phyloP scores from a whole-genome alignment of 108 stramenopile species.

The Cyclotella cryptica region DNA sequence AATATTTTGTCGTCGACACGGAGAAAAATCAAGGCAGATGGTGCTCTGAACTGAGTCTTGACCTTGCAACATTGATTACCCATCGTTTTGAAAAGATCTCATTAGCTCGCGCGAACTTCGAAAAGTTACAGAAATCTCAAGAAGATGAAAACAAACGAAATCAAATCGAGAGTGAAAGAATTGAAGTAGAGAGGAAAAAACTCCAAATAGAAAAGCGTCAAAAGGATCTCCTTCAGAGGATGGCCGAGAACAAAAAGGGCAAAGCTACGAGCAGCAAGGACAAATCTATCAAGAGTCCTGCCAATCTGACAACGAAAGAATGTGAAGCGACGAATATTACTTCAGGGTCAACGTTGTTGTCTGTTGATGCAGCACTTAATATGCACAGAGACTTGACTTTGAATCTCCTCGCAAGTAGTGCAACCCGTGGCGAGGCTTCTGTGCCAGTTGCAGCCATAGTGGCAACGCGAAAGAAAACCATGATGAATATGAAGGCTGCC shows the following conservation, averaged over 20 bases:
- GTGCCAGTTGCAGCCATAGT: slow-evolving; percentile 14
- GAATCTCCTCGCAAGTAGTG: slow-evolving; percentile 26
- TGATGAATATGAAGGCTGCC: neutral
- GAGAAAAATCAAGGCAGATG: slow-evolving; percentile 59
- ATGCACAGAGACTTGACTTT: slow-evolving; percentile 27
- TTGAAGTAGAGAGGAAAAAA: too few species aligned
- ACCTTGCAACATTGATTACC: slow-evolving; percentile 54
- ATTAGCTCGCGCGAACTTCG: slow-evolving; percentile 1
- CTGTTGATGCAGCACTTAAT: neutral
- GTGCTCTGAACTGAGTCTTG: slow-evolving; percentile 57
- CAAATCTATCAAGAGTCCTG: neutral
- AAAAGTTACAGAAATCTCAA: neutral
- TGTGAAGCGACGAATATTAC: neutral
- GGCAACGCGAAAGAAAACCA: neutral
- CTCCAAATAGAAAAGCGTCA: too few species aligned
- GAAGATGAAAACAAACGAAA: neutral
- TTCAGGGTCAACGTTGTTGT: neutral
- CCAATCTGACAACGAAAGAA: neutral
- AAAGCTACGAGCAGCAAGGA: too few species aligned
- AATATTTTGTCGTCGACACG: slow-evolving; percentile 66
- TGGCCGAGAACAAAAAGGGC: too few species aligned
- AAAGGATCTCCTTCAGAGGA: too few species aligned
- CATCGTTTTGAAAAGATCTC: slow-evolving; percentile 42
- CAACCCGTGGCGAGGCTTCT: slow-evolving; percentile 26
- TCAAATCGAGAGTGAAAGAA: neutral